These are phyloP conservation scores for Globisporangium parvum DNA, from an alignment of 352 stramenopile genomes.

Conservation along the genomic window DNA sequence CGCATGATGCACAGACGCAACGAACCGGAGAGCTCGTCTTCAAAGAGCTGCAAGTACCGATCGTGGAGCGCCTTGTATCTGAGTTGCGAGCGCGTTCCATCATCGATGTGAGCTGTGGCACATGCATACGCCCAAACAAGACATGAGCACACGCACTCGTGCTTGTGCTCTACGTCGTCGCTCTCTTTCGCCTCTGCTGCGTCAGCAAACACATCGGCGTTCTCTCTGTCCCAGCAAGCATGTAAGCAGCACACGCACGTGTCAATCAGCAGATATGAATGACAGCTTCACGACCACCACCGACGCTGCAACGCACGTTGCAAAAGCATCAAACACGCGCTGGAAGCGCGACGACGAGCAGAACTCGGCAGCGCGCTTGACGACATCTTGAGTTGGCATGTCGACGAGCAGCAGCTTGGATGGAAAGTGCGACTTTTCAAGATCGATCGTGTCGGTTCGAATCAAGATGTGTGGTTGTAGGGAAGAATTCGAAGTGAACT, in stretches of 20 bases:
- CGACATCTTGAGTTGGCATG: conserved; percentile 19
- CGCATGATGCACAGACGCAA: not conserved
- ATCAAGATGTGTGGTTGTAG: too few relatives aligned
- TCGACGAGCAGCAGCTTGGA: not conserved
- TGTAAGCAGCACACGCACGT: not conserved
- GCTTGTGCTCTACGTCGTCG: conserved; percentile 70
- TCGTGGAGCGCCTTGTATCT: conserved; percentile 75
- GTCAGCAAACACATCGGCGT: conserved; percentile 51
- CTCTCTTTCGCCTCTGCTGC: conserved; percentile 49
- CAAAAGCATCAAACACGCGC: conserved; percentile 64
- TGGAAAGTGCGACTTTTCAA: too few relatives aligned
- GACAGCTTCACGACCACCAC: too few relatives aligned
- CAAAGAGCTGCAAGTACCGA: conserved; percentile 67
- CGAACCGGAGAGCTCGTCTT: conserved; percentile 43
- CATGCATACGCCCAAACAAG: too few relatives aligned
- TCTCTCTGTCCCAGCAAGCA: conserved; percentile 30
- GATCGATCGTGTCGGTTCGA: not conserved
- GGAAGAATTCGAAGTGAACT: too few relatives aligned
- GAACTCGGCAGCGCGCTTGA: conserved; percentile 58
- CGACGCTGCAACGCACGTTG: conserved; percentile 23
- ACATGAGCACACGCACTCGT: conserved; percentile 32
- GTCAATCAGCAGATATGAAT: not conserved
- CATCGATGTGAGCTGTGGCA: not conserved
- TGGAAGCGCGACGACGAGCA: conserved; percentile 65
- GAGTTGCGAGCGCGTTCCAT: not conserved